These are phyloP conservation scores for Mycena alexandri DNA, from an alignment of 768 basidiomycete species.

Conservation along the genomic window DNA sequence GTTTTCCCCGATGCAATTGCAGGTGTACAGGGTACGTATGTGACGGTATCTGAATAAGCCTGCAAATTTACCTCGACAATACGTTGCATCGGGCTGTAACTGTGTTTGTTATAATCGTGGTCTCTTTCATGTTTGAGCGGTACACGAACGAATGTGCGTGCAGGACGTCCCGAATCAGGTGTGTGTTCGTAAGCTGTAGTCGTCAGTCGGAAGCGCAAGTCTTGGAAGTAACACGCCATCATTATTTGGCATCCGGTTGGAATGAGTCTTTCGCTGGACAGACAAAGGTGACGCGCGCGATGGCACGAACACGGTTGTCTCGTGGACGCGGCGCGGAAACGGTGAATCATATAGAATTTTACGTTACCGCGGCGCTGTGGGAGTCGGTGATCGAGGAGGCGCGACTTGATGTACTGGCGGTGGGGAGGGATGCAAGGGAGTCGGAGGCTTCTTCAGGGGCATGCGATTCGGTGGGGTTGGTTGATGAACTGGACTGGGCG, in stretches of 20 bases:
- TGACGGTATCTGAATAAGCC: too few relatives aligned
- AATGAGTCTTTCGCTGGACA: conserved; percentile 2
- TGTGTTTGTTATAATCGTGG: conserved; percentile 15
- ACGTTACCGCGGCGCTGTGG: conserved; percentile 1
- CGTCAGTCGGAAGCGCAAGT: background rate
- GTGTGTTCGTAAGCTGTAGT: conserved; percentile 22
- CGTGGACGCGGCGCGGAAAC: conserved; percentile 24
- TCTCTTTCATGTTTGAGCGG: conserved; percentile 14
- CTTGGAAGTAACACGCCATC: background rate
- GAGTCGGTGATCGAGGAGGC: conserved; percentile 10
- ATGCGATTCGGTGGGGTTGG: conserved; percentile 5
- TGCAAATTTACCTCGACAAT: conserved; percentile 59
- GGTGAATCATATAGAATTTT: conserved; percentile 23
- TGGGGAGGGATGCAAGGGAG: conserved; percentile 1
- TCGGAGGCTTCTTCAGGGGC: conserved; percentile 11
- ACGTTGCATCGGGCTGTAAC: conserved; percentile 36
- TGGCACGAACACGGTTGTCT: conserved; percentile 30
- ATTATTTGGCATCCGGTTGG: conserved; percentile 1
- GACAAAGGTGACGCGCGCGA: conserved; percentile 22
- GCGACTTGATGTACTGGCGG: background rate
- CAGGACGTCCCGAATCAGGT: conserved; percentile 17
- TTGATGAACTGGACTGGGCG: conserved; percentile 11
- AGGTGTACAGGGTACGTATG: too few relatives aligned
- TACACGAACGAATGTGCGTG: conserved; percentile 12
- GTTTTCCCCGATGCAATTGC: background rate